Evolutionary conservation across 306 rosid genomes (phyloP), one percentile per base, ranked within the genome.

Genomic region (Gynostemma pentaphyllum): DNA sequence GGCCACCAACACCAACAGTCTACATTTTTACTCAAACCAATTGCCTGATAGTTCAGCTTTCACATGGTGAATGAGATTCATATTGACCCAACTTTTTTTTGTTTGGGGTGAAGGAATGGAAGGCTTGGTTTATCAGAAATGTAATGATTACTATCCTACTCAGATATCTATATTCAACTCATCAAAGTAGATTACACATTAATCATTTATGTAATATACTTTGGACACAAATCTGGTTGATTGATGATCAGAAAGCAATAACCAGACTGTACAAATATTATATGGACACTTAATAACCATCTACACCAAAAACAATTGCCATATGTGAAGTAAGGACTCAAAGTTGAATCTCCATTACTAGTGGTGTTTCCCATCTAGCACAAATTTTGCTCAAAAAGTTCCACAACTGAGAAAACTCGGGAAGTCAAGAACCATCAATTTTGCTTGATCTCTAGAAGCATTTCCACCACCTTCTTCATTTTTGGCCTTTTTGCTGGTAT

Each of bases 401-500:
- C 18, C 44, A 12, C 42, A 9, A 27, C 42, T 9, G 23, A 6
- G n/a, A 37, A 23, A 32, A 12, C 10, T 13, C 59, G 9, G n/a
- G 8, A 13, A 36, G 15, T 21, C 42, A 19, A n/a, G 18, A 50
- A 16, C 40, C 9, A 11, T 53, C 72, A 68, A 41, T 41, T 37
- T 37, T 67, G 63, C 44, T 67, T 81, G 63, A 94, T 86, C 80
- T 88, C 97, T 62, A 70, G 82, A 55, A 94, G 99, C 97, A 94
- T 88, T 80, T 94, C 99, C 32, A 94, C 94, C 0, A 88, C 97
- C 67, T 76, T 82, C 87, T 88, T 94, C 99, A 88, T 88, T 76
- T 88, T 94, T 0, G 97, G 99, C 55, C 97, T 84, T 67, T 94
- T 94, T 40, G 97, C 99, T 2, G 99, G 96, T 16, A 88, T 88